These are phyloP conservation scores for Petunia axillaris DNA, from an alignment of 257 asterid genomes.

Conservation along the genomic window DNA sequence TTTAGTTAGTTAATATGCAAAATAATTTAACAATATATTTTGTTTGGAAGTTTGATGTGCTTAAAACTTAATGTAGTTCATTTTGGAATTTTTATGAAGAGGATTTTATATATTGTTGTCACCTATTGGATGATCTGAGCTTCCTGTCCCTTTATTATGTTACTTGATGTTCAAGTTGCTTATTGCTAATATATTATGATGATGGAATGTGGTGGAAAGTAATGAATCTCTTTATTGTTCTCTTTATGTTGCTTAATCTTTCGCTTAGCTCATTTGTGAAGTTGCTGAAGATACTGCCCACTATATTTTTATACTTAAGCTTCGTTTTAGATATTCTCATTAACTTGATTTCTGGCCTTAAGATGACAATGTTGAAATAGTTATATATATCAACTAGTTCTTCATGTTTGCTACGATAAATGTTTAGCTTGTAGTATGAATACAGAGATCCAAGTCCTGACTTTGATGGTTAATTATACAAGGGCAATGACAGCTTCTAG, in stretches of 20 bases:
- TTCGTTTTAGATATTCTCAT: background rate
- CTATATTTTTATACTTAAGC: background rate
- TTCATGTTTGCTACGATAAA: background rate
- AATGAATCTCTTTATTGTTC: background rate
- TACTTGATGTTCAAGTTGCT: background rate
- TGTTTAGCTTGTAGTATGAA: background rate
- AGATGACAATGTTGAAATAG: background rate
- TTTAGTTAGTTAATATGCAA: no score
- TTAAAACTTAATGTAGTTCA: constrained; percentile 18
- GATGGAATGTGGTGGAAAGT: background rate
- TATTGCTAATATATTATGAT: background rate
- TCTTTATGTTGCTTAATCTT: background rate
- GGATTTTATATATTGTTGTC: background rate
- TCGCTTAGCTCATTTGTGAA: background rate
- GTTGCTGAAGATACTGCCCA: background rate
- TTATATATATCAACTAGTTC: background rate
- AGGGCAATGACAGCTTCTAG: background rate
- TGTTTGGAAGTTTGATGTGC: background rate
- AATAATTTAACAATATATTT: no score
- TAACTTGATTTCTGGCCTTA: background rate
- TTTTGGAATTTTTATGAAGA: background rate
- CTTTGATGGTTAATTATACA: background rate
- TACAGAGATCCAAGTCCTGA: background rate
- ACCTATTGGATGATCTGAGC: background rate
- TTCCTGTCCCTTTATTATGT: background rate